Conservation (phyloP, 306 rosid species). For the Citrullus mucosospermus region DNA sequence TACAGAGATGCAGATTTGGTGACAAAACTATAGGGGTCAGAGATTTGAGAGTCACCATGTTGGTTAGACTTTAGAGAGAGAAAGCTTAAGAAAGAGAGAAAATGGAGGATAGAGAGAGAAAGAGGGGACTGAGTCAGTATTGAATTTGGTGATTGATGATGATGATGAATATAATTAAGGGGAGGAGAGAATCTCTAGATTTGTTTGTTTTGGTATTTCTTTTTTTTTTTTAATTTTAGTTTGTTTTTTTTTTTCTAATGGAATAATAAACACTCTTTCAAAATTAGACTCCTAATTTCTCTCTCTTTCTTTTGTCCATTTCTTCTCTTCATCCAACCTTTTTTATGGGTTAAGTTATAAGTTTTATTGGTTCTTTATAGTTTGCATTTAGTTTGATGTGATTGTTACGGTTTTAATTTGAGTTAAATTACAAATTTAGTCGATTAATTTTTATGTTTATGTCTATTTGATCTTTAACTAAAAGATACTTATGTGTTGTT, state of each 20-base stretch:
- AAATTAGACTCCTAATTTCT: too few relatives aligned
- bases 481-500: too few relatives aligned
- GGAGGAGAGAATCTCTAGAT: constrained; percentile 21
- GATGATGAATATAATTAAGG: neutral
- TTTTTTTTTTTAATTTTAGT: neutral
- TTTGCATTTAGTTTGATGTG: too few relatives aligned
- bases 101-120: constrained; percentile 3
- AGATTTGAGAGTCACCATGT: constrained; percentile 43
- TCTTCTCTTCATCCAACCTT: neutral
- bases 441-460: too few relatives aligned
- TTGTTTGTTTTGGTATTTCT: neutral
- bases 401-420: too few relatives aligned
- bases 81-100: neutral
- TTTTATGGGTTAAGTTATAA: neutral
- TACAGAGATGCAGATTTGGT: constrained; percentile 79
- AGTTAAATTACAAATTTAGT: too few relatives aligned
- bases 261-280: too few relatives aligned
- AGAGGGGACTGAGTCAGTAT: constrained; percentile 4
- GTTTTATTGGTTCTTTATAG: neutral
- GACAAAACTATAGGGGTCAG: constrained; percentile 75
- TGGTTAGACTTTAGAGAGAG: constrained; percentile 6
- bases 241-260: too few relatives aligned
- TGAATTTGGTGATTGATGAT: neutral
- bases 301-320: neutral
- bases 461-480: too few relatives aligned